Conservation (phyloP, 257 asterid species). For the Eucommia ulmoides region DNA sequence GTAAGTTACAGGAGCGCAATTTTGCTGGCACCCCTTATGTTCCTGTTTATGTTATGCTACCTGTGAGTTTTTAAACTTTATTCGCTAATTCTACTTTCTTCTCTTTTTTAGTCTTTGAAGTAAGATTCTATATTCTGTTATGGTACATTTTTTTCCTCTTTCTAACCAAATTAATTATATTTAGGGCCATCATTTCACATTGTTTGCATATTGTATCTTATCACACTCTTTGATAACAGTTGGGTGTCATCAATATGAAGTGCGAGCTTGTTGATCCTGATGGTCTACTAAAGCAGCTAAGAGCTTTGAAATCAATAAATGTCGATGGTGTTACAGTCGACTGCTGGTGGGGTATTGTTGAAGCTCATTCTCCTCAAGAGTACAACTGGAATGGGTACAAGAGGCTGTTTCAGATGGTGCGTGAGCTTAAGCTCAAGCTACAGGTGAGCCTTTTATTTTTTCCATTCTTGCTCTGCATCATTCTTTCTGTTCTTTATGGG, state of each 20-base stretch:
- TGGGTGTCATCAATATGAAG: slow-evolving; percentile 77
- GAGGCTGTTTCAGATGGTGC: slow-evolving; percentile 64
- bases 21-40: slow-evolving; percentile 79
- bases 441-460: slow-evolving; percentile 42
- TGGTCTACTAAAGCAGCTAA: slow-evolving; percentile 73
- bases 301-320: slow-evolving; percentile 56
- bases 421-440: slow-evolving; percentile 70
- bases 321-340: slow-evolving; percentile 81
- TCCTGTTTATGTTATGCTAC: slow-evolving; percentile 89
- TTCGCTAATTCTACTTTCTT: not conserved
- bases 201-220: slow-evolving; percentile 7
- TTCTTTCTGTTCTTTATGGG: not conserved
- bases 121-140: too few relatives aligned
- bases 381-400: slow-evolving; percentile 95
- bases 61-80: slow-evolving; percentile 50
- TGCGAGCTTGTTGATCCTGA: slow-evolving; percentile 87
- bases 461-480: not conserved
- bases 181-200: too few relatives aligned
- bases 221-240: slow-evolving; percentile 38
- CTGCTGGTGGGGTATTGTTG: slow-evolving; percentile 99
- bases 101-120: not conserved
- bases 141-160: too few relatives aligned
- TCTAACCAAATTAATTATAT: too few relatives aligned
- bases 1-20: slow-evolving; percentile 61
- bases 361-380: slow-evolving; percentile 81